Percentiles rank a stretch among this genome's conserved stretches.
These are phyloP conservation scores for Aspergillus japonicus DNA, from an alignment of 2,329 filamentous ascomycete species.

Conservation along the genomic window DNA sequence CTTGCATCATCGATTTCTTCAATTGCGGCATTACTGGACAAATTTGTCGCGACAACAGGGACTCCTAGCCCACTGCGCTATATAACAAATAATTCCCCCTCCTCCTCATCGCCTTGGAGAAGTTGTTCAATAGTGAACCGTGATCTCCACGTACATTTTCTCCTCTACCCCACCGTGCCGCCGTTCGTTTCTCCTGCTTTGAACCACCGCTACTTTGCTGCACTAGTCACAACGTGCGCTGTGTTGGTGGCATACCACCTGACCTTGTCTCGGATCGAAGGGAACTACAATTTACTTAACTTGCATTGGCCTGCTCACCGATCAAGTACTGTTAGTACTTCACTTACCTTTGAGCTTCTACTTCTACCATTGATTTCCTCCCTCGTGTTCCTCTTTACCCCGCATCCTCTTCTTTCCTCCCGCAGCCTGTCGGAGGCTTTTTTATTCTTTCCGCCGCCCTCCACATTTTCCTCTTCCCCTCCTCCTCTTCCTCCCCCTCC, in stretches of 20 bases:
- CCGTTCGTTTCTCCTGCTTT: background rate
- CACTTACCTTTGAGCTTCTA: constrained; percentile 4
- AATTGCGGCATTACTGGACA: constrained; percentile 24
- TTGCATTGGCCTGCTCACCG: constrained; percentile 15
- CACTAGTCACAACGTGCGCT: constrained; percentile 2
- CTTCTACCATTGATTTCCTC: constrained; percentile 11
- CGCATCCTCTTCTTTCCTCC: constrained; percentile 11
- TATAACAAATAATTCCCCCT: constrained; percentile 2
- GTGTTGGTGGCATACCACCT: constrained; percentile 14
- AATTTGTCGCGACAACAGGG: constrained; percentile 5
- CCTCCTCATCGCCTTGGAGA: background rate
- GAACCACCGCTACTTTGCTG: background rate
- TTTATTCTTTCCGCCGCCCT: constrained; percentile 8
- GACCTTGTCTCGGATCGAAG: constrained; percentile 17
- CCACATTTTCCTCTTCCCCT: constrained; percentile 2
- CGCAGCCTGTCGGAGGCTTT: background rate
- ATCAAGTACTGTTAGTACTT: background rate
- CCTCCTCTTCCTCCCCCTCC: background rate
- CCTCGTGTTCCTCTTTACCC: constrained; percentile 17
- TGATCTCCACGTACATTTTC: background rate
- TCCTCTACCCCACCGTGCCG: constrained; percentile 6
- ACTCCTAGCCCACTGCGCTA: constrained; percentile 3
- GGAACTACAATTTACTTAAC: constrained; percentile 16
- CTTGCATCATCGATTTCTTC: constrained; percentile 23
- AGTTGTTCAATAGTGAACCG: background rate